Evolutionary conservation across 352 stramenopile genomes (phyloP), one percentile per base, ranked within the genome.

Genomic region (Pythium biforme): DNA sequence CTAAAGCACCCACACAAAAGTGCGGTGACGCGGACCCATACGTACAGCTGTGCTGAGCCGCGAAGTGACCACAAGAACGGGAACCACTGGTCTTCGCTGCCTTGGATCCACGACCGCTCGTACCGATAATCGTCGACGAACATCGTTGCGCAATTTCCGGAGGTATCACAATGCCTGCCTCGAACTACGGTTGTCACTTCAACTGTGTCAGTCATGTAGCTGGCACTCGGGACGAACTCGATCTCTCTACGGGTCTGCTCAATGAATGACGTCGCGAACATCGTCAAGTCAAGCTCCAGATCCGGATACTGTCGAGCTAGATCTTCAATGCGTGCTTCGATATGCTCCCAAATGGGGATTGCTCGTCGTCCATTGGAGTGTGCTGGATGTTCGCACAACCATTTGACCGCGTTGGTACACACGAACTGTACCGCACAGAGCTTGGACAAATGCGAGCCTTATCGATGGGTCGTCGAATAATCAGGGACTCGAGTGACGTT

Each of bases 71-170:
- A n/a, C 15, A 22, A 39, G 25, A 22, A n/a, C 29, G 47, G 19
- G 7, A 37, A 23, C 0, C 25, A 25, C 7, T 66, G 26, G 0
- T 20, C 17, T 11, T 10, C 7, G 31, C 47, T 63, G 41, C 22
- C 60, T 22, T 57, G 56, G 2, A 72, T n/a, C n/a, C 29, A 33
- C 27, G 22, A 50, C 3, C 57, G 33, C 27, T 69, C 59, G 59
- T 74, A 74, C 15, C 68, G 68, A 43, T 68, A 66, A 14, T 74
- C 68, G 50, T 74, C 68, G 1, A 74, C 17, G 19, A 68, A 59
- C 0, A 74, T 26, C 1, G 68, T 74, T 25, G 49, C 62, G 17
- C 41, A 9, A 6, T 1, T 14, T 4, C 10, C 4, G n/a, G 19
- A 4, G 5, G 1, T 11, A 17, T 34, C 26, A n/a, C 63, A 70